These are phyloP conservation scores for Ajuga chamaepitys DNA, from an alignment of 257 asterid species.

Conservation along the genomic window DNA sequence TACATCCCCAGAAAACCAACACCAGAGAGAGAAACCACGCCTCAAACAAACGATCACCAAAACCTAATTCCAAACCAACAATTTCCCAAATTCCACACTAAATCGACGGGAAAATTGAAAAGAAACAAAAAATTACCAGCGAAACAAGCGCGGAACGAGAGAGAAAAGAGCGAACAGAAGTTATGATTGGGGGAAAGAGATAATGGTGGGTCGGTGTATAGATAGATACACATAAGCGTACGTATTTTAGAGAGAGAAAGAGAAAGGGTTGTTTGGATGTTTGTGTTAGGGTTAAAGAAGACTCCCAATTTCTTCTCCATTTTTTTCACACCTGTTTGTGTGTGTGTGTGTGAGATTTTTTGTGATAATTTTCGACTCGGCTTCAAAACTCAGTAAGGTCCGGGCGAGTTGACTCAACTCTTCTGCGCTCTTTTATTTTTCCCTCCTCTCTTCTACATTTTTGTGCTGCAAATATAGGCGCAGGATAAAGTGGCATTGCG, in stretches of 20 bases:
- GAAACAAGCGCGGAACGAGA: slow-evolving; percentile 3
- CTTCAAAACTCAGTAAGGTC: slow-evolving; percentile 33
- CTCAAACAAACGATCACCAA: slow-evolving; percentile 21
- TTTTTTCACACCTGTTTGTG: slow-evolving; percentile 45
- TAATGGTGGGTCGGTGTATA: slow-evolving; percentile 26
- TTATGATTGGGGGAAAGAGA: slow-evolving; percentile 20
- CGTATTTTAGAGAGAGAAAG: slow-evolving; percentile 16
- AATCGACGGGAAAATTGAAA: slow-evolving; percentile 6
- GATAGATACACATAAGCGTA: slow-evolving; percentile 9
- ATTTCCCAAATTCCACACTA: slow-evolving; percentile 5
- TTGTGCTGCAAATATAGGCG: slow-evolving; percentile 57
- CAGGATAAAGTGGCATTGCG: slow-evolving; percentile 25
- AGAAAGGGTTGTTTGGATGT: slow-evolving; percentile 27
- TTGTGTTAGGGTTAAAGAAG: slow-evolving; percentile 53
- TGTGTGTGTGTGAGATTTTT: slow-evolving; percentile 19
- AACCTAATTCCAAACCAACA: slow-evolving; percentile 10
- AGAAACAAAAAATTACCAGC: slow-evolving; percentile 20
- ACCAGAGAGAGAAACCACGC: slow-evolving; percentile 1
- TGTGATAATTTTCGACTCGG: slow-evolving; percentile 26
- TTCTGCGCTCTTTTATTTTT: slow-evolving; percentile 17
- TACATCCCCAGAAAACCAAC: not conserved
- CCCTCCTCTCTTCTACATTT: slow-evolving; percentile 19
- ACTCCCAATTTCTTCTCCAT: slow-evolving; percentile 74
- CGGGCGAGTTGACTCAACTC: slow-evolving; percentile 43
- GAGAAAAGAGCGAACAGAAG: not conserved